Evolutionary conservation across 106 monocot species (phyloP).

Genomic region (Allium sativum): DNA sequence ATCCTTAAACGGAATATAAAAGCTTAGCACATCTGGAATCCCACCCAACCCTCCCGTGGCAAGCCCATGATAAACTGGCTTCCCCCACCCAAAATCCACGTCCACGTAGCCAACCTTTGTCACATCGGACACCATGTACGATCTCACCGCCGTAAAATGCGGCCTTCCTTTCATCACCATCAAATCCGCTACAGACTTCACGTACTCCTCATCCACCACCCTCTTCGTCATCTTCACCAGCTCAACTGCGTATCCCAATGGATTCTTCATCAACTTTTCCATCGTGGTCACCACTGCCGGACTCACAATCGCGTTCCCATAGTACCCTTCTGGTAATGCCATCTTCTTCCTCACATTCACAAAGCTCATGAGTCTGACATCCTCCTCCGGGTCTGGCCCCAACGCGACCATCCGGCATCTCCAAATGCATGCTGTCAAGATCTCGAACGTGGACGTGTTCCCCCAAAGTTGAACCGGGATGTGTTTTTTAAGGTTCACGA

Average conservation of each 20-base stretch:
- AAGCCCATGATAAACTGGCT: conserved; percentile 38
- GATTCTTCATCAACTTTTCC: conserved; percentile 21
- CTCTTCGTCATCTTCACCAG: conserved; percentile 40
- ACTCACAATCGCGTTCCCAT: conserved; percentile 56
- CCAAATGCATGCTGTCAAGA: conserved; percentile 31
- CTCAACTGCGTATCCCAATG: conserved; percentile 42
- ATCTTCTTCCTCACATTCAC: conserved; percentile 27
- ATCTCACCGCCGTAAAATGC: conserved; percentile 25
- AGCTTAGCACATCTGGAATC: conserved; percentile 41
- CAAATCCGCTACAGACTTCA: conserved; percentile 47
- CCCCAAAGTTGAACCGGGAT: conserved; percentile 10
- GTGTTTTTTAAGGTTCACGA: conserved; percentile 14
- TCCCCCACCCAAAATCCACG: conserved; percentile 70
- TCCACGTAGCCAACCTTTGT: conserved; percentile 27
- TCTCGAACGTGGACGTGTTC: conserved; percentile 19
- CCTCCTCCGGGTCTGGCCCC: conserved; percentile 9
- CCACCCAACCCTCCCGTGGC: conserved; percentile 39
- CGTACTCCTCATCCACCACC: conserved; percentile 37
- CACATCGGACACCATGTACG: conserved; percentile 51
- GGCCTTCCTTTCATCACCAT: conserved; percentile 46
- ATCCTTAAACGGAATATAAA: conserved; percentile 24
- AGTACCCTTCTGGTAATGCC: conserved; percentile 29
- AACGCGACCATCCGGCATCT: conserved; percentile 19
- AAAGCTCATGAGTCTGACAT: conserved; percentile 32
- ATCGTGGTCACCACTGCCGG: conserved; percentile 36